Conservation (phyloP, 2,329 filamentous ascomycete genomes). For the Knoxdaviesia proteae region DNA sequence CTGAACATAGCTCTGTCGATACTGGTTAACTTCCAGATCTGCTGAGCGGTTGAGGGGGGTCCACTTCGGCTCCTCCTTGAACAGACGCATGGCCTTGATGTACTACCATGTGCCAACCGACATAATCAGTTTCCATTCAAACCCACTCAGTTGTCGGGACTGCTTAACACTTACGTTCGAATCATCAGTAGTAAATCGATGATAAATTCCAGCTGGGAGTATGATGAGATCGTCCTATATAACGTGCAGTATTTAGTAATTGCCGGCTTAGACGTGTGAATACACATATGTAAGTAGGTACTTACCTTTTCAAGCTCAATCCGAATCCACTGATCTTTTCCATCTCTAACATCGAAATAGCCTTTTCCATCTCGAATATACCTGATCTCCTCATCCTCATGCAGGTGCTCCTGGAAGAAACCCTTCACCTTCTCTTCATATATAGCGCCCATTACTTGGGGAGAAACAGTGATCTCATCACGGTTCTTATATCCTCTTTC, state of each 20-base stretch:
- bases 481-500: conserved; percentile 80
- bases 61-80: conserved; percentile 98
- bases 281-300: neutral
- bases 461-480: conserved; percentile 80
- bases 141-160: neutral
- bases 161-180: conserved; percentile 48
- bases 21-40: conserved; percentile 60
- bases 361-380: conserved; percentile 79
- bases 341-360: conserved; percentile 78
- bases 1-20: conserved; percentile 55
- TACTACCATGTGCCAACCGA: conserved; percentile 34
- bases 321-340: conserved; percentile 73
- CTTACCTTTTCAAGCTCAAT: conserved; percentile 58
- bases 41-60: conserved; percentile 67
- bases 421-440: conserved; percentile 88
- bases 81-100: conserved; percentile 85
- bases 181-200: conserved; percentile 87
- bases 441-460: conserved; percentile 58
- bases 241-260: neutral
- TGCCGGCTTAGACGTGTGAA: neutral
- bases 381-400: conserved; percentile 96
- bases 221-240: conserved; percentile 62
- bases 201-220: conserved; percentile 85
- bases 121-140: neutral
- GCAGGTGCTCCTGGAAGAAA: conserved; percentile 90